Percentiles rank a stretch among this genome's conserved stretches.
phyloP scores from a whole-genome alignment of 108 stramenopile species.

The Cyclotella baltica region DNA sequence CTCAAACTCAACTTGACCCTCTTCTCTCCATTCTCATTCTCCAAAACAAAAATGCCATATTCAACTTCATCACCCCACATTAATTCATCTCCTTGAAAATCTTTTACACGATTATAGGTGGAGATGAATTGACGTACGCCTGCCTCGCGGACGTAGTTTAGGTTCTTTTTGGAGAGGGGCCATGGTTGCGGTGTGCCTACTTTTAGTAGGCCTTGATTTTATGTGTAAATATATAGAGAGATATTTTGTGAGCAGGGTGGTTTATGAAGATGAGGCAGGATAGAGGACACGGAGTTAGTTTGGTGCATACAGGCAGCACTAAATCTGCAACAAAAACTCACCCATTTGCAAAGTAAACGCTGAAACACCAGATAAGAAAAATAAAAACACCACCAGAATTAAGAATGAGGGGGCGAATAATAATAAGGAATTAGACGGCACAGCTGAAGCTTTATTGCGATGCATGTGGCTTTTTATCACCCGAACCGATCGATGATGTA shows the following conservation, averaged over 20 bases:
- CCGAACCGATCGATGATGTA: no score
- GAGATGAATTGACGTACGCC: slow-evolving; percentile 97
- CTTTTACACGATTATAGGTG: slow-evolving; percentile 94
- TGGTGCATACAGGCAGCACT: neutral
- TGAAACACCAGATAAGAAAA: neutral
- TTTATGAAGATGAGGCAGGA: no score
- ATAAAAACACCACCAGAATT: neutral
- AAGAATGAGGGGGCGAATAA: neutral
- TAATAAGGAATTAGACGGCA: neutral
- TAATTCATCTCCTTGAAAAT: slow-evolving; percentile 93
- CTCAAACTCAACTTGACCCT: slow-evolving; percentile 86
- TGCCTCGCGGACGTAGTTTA: slow-evolving; percentile 89
- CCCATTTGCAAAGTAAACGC: slow-evolving; percentile 49
- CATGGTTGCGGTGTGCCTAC: slow-evolving; percentile 95
- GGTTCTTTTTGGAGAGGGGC: slow-evolving; percentile 89
- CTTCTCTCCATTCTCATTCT: slow-evolving; percentile 66
- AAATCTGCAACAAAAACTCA: slow-evolving; percentile 12
- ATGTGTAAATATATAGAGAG: neutral
- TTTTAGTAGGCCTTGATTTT: slow-evolving; percentile 80
- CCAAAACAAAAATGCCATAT: slow-evolving; percentile 93
- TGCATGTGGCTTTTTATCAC: neutral
- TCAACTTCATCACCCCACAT: slow-evolving; percentile 99
- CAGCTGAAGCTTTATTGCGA: neutral
- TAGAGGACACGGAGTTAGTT: neutral
- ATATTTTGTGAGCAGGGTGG: neutral